Evolutionary conservation across 192 early-diverging fungal species (phyloP).

Genomic region (Podila epicladia): DNA sequence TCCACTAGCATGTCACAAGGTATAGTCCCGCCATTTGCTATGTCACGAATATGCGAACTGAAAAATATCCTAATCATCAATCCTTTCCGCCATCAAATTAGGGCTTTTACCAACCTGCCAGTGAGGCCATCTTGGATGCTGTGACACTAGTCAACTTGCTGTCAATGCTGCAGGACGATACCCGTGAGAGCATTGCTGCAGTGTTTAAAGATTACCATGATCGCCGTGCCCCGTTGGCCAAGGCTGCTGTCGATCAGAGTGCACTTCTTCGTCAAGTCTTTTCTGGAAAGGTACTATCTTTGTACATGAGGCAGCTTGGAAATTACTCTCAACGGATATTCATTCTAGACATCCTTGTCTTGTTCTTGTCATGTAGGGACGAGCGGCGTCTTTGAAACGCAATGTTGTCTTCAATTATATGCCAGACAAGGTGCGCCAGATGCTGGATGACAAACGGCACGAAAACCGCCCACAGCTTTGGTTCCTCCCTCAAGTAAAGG

Average conservation of each 20-base stretch:
- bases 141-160: constrained; percentile 40
- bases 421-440: constrained; percentile 40
- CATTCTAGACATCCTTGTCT: background rate
- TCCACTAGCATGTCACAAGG: constrained; percentile 2
- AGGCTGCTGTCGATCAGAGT: constrained; percentile 42
- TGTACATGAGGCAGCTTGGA: background rate
- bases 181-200: constrained; percentile 9
- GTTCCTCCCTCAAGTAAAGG: constrained; percentile 38
- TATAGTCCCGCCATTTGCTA: background rate
- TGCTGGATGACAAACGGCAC: constrained; percentile 38
- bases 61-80: background rate
- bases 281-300: constrained; percentile 29
- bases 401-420: constrained; percentile 47
- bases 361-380: constrained; percentile 9
- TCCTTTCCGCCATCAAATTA: constrained; percentile 4
- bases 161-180: constrained; percentile 5
- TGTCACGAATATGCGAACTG: background rate
- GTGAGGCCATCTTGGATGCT: constrained; percentile 43
- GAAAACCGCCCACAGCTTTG: constrained; percentile 41
- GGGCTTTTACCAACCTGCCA: constrained; percentile 32
- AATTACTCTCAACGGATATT: background rate
- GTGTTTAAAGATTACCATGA: constrained; percentile 38
- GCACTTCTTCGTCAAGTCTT: constrained; percentile 26
- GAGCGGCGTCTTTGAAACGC: constrained; percentile 36
- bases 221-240: constrained; percentile 21